Percentiles rank a stretch among this genome's conserved stretches.
Evolutionary conservation across 805 yeast genomes (phyloP).

Genomic region (Wickerhamiella azyma): DNA sequence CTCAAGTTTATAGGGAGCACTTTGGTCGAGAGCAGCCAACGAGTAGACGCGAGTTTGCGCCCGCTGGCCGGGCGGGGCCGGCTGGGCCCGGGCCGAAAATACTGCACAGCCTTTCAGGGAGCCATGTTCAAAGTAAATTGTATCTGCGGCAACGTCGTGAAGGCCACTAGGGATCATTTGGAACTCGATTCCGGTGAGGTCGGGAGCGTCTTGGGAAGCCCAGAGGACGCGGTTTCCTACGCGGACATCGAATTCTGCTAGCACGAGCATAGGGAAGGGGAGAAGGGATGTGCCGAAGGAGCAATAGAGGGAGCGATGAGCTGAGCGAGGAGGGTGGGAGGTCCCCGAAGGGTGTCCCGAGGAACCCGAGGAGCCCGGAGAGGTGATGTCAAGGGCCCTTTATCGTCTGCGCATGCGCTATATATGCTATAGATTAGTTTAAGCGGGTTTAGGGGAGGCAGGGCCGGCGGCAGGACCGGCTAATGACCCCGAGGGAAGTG

Average conservation of each 20-base stretch:
- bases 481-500: no score
- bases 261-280: no score
- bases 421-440: neutral
- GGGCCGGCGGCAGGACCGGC: no score
- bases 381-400: no score
- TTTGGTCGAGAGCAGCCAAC: conserved; percentile 13
- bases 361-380: no score
- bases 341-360: no score
- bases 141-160: conserved; percentile 39
- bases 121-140: conserved; percentile 35
- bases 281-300: no score
- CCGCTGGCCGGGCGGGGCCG: conserved; percentile 11
- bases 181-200: conserved; percentile 40
- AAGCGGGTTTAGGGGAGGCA: no score
- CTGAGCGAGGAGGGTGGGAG: no score
- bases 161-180: conserved; percentile 58
- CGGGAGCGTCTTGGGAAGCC: conserved; percentile 23
- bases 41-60: conserved; percentile 13
- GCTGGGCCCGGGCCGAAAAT: conserved; percentile 4
- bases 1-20: conserved; percentile 18
- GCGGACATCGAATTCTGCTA: conserved; percentile 40
- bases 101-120: conserved; percentile 16
- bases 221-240: conserved; percentile 38
- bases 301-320: no score
- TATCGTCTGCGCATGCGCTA: no score